Evolutionary conservation across 495 filamentous ascomycete species (phyloP).

Genomic region (Symbiotaphrina buchneri): DNA sequence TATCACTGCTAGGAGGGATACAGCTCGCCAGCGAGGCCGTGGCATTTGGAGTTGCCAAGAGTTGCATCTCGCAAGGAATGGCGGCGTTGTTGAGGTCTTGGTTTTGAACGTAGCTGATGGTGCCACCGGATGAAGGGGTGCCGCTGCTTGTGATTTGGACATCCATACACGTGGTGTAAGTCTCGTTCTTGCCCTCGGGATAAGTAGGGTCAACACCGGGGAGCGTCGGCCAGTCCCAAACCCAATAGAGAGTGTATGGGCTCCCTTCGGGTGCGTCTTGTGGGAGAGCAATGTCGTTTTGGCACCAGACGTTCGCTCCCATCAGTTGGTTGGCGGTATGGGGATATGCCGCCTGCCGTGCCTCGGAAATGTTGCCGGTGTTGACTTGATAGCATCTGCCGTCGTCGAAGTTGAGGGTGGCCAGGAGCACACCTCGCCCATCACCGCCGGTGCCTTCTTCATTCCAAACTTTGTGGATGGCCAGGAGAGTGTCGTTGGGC

Average conservation of each 20-base stretch:
- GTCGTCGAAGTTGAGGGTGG: slow-evolving; percentile 59
- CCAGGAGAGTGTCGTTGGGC: slow-evolving; percentile 34
- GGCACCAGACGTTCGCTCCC: slow-evolving; percentile 43
- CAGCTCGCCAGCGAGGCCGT: no score
- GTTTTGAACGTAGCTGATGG: no score
- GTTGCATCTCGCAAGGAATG: no score
- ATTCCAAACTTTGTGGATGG: slow-evolving; percentile 55
- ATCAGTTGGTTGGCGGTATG: slow-evolving; percentile 19
- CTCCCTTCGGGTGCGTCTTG: slow-evolving; percentile 24
- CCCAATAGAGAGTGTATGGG: slow-evolving; percentile 63
- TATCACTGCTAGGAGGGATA: no score
- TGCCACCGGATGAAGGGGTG: no score
- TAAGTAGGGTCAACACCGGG: slow-evolving; percentile 19
- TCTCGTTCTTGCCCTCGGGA: slow-evolving; percentile 35
- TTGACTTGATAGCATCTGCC: slow-evolving; percentile 62
- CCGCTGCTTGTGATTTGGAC: slow-evolving; percentile 24
- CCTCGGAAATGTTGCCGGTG: slow-evolving; percentile 21
- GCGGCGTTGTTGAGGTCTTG: no score
- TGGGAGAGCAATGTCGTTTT: slow-evolving; percentile 54
- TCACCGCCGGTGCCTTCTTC: slow-evolving; percentile 56
- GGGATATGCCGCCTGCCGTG: slow-evolving; percentile 27
- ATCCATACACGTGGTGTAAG: slow-evolving; percentile 71
- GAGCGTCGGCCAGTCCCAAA: slow-evolving; percentile 69
- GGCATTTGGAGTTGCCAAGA: no score
- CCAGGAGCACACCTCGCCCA: slow-evolving; percentile 45